phyloP scores from a whole-genome alignment of 371 early-diverging fungal genomes.

The Mortierella polycephala region DNA sequence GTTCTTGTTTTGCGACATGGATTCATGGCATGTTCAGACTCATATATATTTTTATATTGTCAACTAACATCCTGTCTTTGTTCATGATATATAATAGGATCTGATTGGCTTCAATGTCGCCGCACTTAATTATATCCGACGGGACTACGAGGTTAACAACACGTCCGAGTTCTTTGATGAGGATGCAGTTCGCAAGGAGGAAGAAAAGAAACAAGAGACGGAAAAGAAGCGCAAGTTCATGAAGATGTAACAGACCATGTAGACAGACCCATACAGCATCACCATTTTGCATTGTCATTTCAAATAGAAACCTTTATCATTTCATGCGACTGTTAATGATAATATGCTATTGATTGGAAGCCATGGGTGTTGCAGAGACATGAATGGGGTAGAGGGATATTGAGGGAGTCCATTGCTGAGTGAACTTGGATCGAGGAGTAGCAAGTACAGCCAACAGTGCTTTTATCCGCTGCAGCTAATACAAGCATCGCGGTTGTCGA shows the following conservation, averaged over 20 bases:
- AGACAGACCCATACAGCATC: not conserved
- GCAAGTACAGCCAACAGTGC: too few relatives aligned
- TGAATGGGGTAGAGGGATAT: too few relatives aligned
- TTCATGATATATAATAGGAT: slow-evolving; percentile 51
- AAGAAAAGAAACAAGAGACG: slow-evolving; percentile 60
- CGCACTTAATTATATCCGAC: slow-evolving; percentile 73
- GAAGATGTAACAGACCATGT: slow-evolving; percentile 41
- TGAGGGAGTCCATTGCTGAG: too few relatives aligned
- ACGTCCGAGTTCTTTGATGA: slow-evolving; percentile 82
- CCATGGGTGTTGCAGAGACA: too few relatives aligned
- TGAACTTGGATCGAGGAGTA: too few relatives aligned
- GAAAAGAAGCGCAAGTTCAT: slow-evolving; percentile 84
- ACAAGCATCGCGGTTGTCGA: slow-evolving; percentile 94
- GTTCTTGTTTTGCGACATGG: not conserved
- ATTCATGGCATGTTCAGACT: too few relatives aligned
- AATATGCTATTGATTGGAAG: too few relatives aligned
- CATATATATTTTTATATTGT: not conserved
- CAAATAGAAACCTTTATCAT: too few relatives aligned
- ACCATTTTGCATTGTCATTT: not conserved
- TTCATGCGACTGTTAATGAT: too few relatives aligned
- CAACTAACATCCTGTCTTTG: not conserved
- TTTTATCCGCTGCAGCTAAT: slow-evolving; percentile 86
- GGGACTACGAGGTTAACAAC: slow-evolving; percentile 77
- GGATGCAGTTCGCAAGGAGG: slow-evolving; percentile 56
- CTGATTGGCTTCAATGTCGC: slow-evolving; percentile 84